These are phyloP conservation scores for Cytidiella melzeri DNA, from an alignment of 768 basidiomycete genomes.

Conservation along the genomic window DNA sequence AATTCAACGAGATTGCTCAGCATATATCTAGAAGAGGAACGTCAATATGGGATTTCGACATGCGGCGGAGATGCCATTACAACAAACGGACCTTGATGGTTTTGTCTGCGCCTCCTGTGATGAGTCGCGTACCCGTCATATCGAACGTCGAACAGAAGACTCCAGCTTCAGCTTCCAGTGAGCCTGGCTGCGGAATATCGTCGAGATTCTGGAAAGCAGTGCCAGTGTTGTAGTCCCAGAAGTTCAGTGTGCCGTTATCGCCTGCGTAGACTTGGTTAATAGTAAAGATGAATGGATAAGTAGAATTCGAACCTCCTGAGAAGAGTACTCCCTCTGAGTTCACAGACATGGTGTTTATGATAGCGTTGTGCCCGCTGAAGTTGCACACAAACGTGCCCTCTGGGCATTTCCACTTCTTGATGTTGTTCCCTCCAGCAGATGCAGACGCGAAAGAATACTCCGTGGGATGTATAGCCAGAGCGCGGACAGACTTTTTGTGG, in stretches of 20 bases:
- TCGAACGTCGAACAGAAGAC: constrained; percentile 98
- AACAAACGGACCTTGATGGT: constrained; percentile 78
- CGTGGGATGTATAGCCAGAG: constrained; percentile 90
- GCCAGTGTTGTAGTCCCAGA: constrained; percentile 96
- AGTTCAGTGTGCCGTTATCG: constrained; percentile 85
- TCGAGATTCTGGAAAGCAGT: constrained; percentile 92
- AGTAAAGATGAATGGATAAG: not conserved
- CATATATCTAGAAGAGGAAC: constrained; percentile 1
- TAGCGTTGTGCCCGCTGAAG: constrained; percentile 93
- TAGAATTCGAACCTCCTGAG: constrained; percentile 69
- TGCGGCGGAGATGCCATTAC: not conserved
- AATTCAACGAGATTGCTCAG: not conserved
- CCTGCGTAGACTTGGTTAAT: constrained; percentile 34
- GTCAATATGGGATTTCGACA: no score
- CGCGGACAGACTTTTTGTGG: constrained; percentile 96
- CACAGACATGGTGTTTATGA: constrained; percentile 92
- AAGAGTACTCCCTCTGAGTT: constrained; percentile 97
- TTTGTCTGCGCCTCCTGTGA: constrained; percentile 97
- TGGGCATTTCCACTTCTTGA: constrained; percentile 99
- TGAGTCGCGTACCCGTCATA: constrained; percentile 86
- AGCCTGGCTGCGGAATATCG: constrained; percentile 95
- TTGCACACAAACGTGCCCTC: constrained; percentile 96
- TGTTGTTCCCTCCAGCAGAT: constrained; percentile 98
- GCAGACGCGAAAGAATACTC: constrained; percentile 96
- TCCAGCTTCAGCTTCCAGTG: constrained; percentile 94